Evolutionary conservation across 495 filamentous ascomycete genomes (phyloP).

Genomic region (Podospora conica): DNA sequence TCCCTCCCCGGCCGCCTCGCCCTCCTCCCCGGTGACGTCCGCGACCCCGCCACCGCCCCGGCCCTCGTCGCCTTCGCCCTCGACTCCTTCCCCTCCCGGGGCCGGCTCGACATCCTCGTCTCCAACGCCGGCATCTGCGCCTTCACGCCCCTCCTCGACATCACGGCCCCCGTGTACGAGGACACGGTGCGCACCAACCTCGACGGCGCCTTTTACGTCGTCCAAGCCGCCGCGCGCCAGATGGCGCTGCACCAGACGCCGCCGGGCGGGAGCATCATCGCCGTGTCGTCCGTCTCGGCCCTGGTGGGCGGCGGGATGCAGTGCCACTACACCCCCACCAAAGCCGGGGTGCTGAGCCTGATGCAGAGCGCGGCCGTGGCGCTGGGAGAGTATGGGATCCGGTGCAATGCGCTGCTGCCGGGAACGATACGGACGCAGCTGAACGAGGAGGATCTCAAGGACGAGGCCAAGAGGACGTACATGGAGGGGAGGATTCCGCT

Average conservation of each 20-base stretch:
- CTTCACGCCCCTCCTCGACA: constrained; percentile 75
- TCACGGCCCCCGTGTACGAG: constrained; percentile 55
- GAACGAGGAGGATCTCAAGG: constrained; percentile 73
- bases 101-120: constrained; percentile 70
- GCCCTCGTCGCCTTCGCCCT: constrained; percentile 53
- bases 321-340: constrained; percentile 87
- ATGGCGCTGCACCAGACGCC: constrained; percentile 59
- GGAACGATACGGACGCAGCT: constrained; percentile 82
- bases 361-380: constrained; percentile 84
- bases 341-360: constrained; percentile 73
- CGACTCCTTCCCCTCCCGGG: constrained; percentile 40
- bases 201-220: constrained; percentile 76
- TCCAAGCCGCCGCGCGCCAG: constrained; percentile 74
- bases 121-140: constrained; percentile 84
- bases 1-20: constrained; percentile 46
- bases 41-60: constrained; percentile 55
- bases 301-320: constrained; percentile 77
- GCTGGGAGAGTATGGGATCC: constrained; percentile 65
- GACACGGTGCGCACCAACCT: constrained; percentile 72
- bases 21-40: constrained; percentile 60
- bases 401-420: constrained; percentile 81
- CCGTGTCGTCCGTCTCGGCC: constrained; percentile 73
- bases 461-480: constrained; percentile 65
- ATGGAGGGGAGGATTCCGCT: constrained; percentile 83
- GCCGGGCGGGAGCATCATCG: constrained; percentile 73